These are phyloP conservation scores for Aspergillus caelatus DNA, from an alignment of 2,329 filamentous ascomycete genomes.

Conservation along the genomic window DNA sequence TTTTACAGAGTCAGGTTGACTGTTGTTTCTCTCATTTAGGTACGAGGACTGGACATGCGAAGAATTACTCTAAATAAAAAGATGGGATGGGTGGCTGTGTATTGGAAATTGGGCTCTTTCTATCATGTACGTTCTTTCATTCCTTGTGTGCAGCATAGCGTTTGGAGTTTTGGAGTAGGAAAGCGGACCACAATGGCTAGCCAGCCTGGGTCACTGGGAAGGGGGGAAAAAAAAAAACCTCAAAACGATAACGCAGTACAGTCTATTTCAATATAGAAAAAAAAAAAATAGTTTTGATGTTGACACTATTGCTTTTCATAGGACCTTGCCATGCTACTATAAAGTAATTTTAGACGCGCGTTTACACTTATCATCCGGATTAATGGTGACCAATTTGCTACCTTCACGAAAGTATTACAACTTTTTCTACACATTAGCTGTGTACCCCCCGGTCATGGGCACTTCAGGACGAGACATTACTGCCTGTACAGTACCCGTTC, in stretches of 20 bases:
- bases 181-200: constrained; percentile 16
- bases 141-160: constrained; percentile 41
- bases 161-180: constrained; percentile 43
- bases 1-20: constrained; percentile 12
- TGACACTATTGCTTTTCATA: constrained; percentile 6
- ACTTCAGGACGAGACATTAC: not conserved
- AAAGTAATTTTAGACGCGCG: not conserved
- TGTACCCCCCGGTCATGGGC: not conserved
- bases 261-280: constrained; percentile 14
- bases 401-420: not conserved
- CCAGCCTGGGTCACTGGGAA: constrained; percentile 18
- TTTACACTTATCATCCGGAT: not conserved
- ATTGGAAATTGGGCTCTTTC: constrained; percentile 22
- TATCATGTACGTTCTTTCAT: constrained; percentile 24
- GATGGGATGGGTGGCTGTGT: constrained; percentile 19
- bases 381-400: not conserved
- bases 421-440: not conserved
- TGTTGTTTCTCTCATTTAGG: constrained; percentile 49
- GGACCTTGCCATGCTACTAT: not conserved
- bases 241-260: constrained; percentile 19
- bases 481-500: not conserved
- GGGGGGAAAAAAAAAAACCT: constrained; percentile 8
- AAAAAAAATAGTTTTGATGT: constrained; percentile 20
- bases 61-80: constrained; percentile 68
- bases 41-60: constrained; percentile 99